Conservation (phyloP, 768 basidiomycete genomes). For the Tylopilus plumbeoviolaceoides region DNA sequence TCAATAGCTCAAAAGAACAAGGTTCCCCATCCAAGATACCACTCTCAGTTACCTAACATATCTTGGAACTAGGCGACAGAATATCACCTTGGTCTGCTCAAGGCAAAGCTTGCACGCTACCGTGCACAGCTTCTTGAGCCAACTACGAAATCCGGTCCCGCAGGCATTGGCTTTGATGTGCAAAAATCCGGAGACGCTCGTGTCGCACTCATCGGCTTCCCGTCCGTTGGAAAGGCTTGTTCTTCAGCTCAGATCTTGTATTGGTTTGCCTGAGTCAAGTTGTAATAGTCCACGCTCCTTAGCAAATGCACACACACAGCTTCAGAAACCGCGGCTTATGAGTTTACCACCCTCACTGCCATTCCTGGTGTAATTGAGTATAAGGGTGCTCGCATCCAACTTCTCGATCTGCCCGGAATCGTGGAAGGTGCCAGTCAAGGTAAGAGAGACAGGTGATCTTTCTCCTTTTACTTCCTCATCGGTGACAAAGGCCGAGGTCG, state of each 20-base stretch:
- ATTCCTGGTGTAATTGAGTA: slow-evolving; percentile 98
- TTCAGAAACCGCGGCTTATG: slow-evolving; percentile 87
- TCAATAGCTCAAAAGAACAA: slow-evolving; percentile 89
- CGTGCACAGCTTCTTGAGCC: slow-evolving; percentile 95
- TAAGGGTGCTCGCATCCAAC: slow-evolving; percentile 89
- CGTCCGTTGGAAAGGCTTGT: slow-evolving; percentile 83
- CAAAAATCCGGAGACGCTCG: slow-evolving; percentile 86
- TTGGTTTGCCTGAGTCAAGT: slow-evolving; percentile 5
- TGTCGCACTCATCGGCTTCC: slow-evolving; percentile 92
- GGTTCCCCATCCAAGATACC: slow-evolving; percentile 37
- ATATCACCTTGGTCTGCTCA: slow-evolving; percentile 89
- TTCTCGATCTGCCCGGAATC: slow-evolving; percentile 94
- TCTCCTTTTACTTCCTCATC: background rate
- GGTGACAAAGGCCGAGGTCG: slow-evolving; percentile 64
- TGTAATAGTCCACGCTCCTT: slow-evolving; percentile 78
- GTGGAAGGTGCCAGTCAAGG: slow-evolving; percentile 90
- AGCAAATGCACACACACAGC: slow-evolving; percentile 90
- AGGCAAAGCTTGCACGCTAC: slow-evolving; percentile 93
- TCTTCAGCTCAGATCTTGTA: background rate
- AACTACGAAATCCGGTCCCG: slow-evolving; percentile 72
- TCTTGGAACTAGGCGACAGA: slow-evolving; percentile 68
- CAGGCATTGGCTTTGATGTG: slow-evolving; percentile 85
- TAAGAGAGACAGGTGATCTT: background rate
- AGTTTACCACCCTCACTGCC: slow-evolving; percentile 92
- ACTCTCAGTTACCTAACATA: slow-evolving; percentile 9